phyloP scores from a whole-genome alignment of 78 protist species.

The Pigoraptor vietnamica region DNA sequence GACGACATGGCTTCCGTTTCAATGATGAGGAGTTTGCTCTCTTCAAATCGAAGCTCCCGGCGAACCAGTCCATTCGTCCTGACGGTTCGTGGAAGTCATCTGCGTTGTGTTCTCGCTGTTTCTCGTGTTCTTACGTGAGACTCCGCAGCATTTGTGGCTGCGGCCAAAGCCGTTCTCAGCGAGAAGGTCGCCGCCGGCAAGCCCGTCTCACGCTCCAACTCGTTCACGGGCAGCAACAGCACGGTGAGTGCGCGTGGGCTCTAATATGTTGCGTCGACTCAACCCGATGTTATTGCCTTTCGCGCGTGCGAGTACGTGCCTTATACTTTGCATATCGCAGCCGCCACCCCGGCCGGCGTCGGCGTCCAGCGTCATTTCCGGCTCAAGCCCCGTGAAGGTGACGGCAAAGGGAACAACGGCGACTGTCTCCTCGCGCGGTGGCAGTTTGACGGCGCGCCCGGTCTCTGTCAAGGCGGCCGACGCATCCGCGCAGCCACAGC shows the following conservation, averaged over 20 bases:
- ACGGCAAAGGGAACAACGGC: background rate
- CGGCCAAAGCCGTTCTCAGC: background rate
- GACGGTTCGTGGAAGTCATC: background rate
- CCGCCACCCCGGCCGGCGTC: background rate
- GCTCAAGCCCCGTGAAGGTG: background rate
- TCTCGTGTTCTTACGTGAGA: background rate
- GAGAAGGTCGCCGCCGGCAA: background rate
- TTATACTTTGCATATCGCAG: too few relatives aligned
- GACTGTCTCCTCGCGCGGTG: background rate
- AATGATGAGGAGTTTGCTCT: background rate
- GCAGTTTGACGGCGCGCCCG: background rate
- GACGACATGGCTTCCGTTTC: background rate
- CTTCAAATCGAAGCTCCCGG: background rate
- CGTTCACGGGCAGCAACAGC: background rate
- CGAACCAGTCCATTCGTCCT: background rate
- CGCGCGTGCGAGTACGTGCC: too few relatives aligned
- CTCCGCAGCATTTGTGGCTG: background rate
- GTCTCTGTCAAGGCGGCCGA: background rate
- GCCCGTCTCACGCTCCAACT: background rate
- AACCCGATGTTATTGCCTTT: too few relatives aligned
- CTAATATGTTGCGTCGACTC: background rate
- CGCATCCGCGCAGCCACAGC: background rate
- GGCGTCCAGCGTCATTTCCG: background rate
- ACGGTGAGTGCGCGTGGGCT: background rate
- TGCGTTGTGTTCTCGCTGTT: background rate